phyloP scores from a whole-genome alignment of 1,284 basidiomycete genomes.

The Coriolopsis trogii region DNA sequence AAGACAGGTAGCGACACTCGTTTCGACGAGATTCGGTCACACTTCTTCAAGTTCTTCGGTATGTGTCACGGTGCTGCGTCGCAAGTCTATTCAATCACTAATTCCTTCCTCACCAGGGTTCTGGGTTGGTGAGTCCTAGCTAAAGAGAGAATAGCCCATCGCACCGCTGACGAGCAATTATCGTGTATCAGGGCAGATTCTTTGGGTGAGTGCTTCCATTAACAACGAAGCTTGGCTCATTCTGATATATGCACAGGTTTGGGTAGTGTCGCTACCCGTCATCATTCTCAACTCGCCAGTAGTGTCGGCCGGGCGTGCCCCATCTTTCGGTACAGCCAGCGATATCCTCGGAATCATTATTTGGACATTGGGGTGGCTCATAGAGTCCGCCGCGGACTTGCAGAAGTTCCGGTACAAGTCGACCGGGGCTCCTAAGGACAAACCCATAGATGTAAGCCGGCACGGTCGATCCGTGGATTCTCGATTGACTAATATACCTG shows the following conservation, averaged over 20 bases:
- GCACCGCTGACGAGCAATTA: too few species aligned
- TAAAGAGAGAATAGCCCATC: too few species aligned
- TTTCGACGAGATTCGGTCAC: slow-evolving; percentile 67
- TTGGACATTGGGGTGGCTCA: slow-evolving; percentile 62
- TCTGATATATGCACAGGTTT: too few species aligned
- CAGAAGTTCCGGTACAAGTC: slow-evolving; percentile 70
- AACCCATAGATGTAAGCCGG: slow-evolving; percentile 49
- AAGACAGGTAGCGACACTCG: slow-evolving; percentile 67
- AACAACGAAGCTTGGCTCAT: too few species aligned
- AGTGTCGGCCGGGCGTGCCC: slow-evolving; percentile 51
- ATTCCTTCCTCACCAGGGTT: slow-evolving; percentile 38
- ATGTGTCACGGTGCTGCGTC: slow-evolving; percentile 4
- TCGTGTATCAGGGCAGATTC: slow-evolving; percentile 47
- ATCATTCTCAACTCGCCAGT: slow-evolving; percentile 71
- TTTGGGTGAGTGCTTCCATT: slow-evolving; percentile 41
- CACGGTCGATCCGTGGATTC: too few species aligned
- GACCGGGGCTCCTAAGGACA: slow-evolving; percentile 53
- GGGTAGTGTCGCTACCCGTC: slow-evolving; percentile 68
- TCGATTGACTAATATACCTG: not conserved
- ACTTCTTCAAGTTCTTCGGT: slow-evolving; percentile 72
- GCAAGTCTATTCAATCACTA: not conserved
- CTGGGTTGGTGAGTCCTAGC: slow-evolving; percentile 46
- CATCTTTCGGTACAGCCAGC: slow-evolving; percentile 61
- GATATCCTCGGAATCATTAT: slow-evolving; percentile 75
- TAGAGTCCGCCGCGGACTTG: slow-evolving; percentile 64